Percentiles rank a stretch among this genome's conserved stretches.
These are phyloP conservation scores for Acacia concinna DNA, from an alignment of 331 rosid genomes.

Conservation along the genomic window DNA sequence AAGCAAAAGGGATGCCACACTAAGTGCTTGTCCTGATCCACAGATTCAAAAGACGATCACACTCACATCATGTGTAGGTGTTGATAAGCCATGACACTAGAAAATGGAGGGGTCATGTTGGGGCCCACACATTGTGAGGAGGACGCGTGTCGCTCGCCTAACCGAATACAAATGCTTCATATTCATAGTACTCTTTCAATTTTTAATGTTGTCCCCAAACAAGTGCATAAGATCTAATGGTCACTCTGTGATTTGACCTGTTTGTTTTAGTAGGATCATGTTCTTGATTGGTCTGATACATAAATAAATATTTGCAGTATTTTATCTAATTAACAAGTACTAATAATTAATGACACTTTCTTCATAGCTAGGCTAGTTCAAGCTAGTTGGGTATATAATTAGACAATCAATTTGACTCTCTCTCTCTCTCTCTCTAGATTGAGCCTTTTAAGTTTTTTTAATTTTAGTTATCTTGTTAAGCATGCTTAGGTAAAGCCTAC, in stretches of 20 bases:
- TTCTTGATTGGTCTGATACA: background rate
- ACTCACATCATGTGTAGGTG: slow-evolving; percentile 30
- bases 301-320: background rate
- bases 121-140: slow-evolving; percentile 25
- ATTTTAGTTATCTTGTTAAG: background rate
- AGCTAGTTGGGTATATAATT: slow-evolving; percentile 3
- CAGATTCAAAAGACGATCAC: slow-evolving; percentile 38
- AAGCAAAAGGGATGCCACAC: slow-evolving; percentile 24
- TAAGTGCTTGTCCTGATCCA: slow-evolving; percentile 42
- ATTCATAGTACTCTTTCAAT: slow-evolving; percentile 25
- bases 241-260: slow-evolving; percentile 68
- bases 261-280: slow-evolving; percentile 24
- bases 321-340: background rate
- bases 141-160: slow-evolving; percentile 52
- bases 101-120: slow-evolving; percentile 29
- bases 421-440: background rate
- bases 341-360: background rate
- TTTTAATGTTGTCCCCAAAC: slow-evolving; percentile 31
- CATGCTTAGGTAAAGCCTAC: slow-evolving; percentile 28
- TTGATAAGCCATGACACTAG: slow-evolving; percentile 36
- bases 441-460: background rate
- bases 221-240: slow-evolving; percentile 59
- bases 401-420: background rate
- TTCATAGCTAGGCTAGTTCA: background rate
- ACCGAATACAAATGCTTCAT: slow-evolving; percentile 26